phyloP scores from a whole-genome alignment of 78 protist genomes.

The Isochrysis galbana region DNA sequence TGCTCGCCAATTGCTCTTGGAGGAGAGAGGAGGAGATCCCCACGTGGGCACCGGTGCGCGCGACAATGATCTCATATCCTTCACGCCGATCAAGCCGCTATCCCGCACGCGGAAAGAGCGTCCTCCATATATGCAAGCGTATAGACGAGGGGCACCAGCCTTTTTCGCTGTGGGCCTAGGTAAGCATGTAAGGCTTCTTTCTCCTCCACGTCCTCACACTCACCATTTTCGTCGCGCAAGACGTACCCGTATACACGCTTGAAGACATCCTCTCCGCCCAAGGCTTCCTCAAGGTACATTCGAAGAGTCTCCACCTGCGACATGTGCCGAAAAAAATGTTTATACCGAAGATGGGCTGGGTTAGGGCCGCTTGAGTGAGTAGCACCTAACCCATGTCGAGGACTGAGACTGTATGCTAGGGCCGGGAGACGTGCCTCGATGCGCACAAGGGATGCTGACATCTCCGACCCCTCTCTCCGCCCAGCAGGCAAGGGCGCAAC shows the following conservation, averaged over 20 bases:
- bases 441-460: not conserved
- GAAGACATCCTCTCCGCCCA: not conserved
- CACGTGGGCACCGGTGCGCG: no score
- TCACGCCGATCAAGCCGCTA: no score
- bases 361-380: not conserved
- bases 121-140: no score
- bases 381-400: not conserved
- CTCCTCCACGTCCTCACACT: not conserved
- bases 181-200: no score
- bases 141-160: no score
- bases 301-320: not conserved
- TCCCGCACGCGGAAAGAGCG: no score
- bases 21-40: no score
- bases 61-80: no score
- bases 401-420: not conserved
- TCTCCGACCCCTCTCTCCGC: not conserved
- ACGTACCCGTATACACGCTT: not conserved
- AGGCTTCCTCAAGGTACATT: not conserved
- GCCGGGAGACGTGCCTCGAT: not conserved
- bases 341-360: no score
- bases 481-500: not conserved
- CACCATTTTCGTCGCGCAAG: not conserved
- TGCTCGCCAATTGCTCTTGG: no score
- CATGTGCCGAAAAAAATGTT: no score
- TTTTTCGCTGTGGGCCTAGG: no score